Conservation (phyloP, 257 asterid genomes). For the Solanum sitiens region DNA sequence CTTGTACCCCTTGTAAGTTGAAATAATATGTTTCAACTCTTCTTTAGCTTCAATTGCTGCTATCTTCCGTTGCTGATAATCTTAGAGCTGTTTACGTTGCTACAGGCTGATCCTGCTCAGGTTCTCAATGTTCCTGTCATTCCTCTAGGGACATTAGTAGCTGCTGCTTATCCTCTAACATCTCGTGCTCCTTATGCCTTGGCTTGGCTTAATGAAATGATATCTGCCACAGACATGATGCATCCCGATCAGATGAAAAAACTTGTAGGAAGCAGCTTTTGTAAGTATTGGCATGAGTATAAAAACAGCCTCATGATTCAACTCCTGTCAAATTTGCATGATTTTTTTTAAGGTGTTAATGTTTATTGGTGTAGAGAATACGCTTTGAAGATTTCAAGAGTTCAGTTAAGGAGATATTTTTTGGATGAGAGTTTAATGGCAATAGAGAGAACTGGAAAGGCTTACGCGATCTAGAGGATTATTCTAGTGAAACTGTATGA, state of each 20-base stretch:
- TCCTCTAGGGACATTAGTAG: conserved; percentile 78
- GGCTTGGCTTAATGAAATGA: conserved; percentile 79
- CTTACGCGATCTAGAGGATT: not conserved
- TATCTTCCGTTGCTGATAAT: not conserved
- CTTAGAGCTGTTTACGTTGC: not conserved
- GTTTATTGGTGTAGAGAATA: not conserved
- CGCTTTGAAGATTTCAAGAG: not conserved
- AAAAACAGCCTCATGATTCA: not conserved
- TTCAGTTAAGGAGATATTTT: not conserved
- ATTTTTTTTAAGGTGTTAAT: not conserved
- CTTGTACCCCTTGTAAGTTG: conserved; percentile 81
- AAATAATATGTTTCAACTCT: not conserved
- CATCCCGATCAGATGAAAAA: conserved; percentile 83
- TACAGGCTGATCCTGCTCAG: conserved; percentile 97
- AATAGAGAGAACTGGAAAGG: not conserved
- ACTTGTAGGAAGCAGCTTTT: conserved; percentile 77
- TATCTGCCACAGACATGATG: conserved; percentile 96
- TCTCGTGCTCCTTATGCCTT: conserved; percentile 80
- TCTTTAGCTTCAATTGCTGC: not conserved
- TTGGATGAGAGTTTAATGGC: not conserved
- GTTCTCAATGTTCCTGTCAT: conserved; percentile 85
- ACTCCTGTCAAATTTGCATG: not conserved
- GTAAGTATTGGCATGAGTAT: conserved; percentile 34
- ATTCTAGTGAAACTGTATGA: not conserved
- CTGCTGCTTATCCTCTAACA: conserved; percentile 89